Conservation (phyloP, 2,329 filamentous ascomycete genomes). For the Arachnomyces sp. region DNA sequence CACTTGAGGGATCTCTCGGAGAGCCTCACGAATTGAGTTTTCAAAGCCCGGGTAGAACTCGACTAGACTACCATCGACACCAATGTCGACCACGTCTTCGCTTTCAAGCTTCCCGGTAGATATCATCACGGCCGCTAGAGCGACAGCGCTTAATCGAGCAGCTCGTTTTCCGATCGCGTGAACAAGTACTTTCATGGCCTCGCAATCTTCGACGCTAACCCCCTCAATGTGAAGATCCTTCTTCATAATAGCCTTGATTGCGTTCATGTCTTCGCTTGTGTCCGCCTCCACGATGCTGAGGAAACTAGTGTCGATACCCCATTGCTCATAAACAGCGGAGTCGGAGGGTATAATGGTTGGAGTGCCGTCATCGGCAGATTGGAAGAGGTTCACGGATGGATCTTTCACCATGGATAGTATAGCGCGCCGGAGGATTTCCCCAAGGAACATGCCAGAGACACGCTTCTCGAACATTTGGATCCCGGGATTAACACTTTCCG, state of each 20-base stretch:
- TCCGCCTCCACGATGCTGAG: conserved; percentile 82
- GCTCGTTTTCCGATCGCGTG: conserved; percentile 80
- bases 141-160: conserved; percentile 77
- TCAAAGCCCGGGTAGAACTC: conserved; percentile 95
- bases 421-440: conserved; percentile 78
- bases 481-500: conserved; percentile 77
- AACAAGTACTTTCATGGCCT: conserved; percentile 75
- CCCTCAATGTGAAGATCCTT: conserved; percentile 67
- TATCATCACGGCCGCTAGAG: conserved; percentile 75
- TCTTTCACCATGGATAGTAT: conserved; percentile 65
- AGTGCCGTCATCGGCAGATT: conserved; percentile 62
- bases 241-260: conserved; percentile 69
- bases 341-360: conserved; percentile 60
- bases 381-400: conserved; percentile 61
- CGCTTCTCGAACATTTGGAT: conserved; percentile 99
- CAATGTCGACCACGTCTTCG: conserved; percentile 72
- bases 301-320: conserved; percentile 86
- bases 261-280: conserved; percentile 59
- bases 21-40: conserved; percentile 74
- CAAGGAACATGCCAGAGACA: conserved; percentile 95
- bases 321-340: conserved; percentile 65
- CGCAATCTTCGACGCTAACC: conserved; percentile 72
- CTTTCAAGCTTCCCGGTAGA: conserved; percentile 64
- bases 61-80: conserved; percentile 87
- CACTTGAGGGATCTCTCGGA: conserved; percentile 67